A percentile compares a stretch with the other conserved stretches of the same genome.
These are phyloP conservation scores for Pleurotus ostreatus DNA, from an alignment of 768 basidiomycete genomes.

Conservation along the genomic window DNA sequence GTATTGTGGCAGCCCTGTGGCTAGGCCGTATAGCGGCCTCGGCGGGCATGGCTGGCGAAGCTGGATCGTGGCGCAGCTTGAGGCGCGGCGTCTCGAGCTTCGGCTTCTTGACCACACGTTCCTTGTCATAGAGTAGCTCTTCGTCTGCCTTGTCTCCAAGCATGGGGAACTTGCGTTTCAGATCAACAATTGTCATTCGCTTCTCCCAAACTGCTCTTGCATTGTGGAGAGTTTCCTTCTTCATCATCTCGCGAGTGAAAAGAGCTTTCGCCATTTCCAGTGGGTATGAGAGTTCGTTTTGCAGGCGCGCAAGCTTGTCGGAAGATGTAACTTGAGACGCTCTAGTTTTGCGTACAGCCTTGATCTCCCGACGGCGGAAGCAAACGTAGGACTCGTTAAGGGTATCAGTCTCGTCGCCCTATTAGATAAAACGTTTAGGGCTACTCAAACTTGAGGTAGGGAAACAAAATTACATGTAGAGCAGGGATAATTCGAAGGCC, in stretches of 20 bases:
- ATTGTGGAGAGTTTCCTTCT: slow-evolving; percentile 59
- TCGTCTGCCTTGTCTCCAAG: slow-evolving; percentile 66
- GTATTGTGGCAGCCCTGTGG: slow-evolving; percentile 61
- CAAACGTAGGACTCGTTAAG: slow-evolving; percentile 94
- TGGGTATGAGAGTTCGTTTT: slow-evolving; percentile 68
- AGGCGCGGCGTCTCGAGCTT: slow-evolving; percentile 43
- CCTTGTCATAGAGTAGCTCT: slow-evolving; percentile 71
- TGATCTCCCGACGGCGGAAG: slow-evolving; percentile 93
- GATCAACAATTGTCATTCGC: slow-evolving; percentile 66
- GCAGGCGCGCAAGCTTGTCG: slow-evolving; percentile 82
- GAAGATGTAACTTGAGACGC: slow-evolving; percentile 86
- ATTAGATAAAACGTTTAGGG: slow-evolving; percentile 7
- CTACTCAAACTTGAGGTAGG: background rate
- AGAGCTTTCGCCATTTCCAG: slow-evolving; percentile 70
- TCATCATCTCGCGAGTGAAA: slow-evolving; percentile 68
- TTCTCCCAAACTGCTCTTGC: slow-evolving; percentile 74
- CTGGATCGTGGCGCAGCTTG: slow-evolving; percentile 45
- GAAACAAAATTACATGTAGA: slow-evolving; percentile 61
- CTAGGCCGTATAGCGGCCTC: slow-evolving; percentile 58
- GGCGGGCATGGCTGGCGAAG: slow-evolving; percentile 31
- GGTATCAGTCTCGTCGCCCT: slow-evolving; percentile 89
- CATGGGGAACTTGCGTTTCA: slow-evolving; percentile 71
- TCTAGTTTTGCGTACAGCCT: slow-evolving; percentile 90
- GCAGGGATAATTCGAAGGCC: slow-evolving; percentile 85
- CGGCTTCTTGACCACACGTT: slow-evolving; percentile 54